Conservation (phyloP, 768 basidiomycete genomes). For the Rhodotorula toruloides region DNA sequence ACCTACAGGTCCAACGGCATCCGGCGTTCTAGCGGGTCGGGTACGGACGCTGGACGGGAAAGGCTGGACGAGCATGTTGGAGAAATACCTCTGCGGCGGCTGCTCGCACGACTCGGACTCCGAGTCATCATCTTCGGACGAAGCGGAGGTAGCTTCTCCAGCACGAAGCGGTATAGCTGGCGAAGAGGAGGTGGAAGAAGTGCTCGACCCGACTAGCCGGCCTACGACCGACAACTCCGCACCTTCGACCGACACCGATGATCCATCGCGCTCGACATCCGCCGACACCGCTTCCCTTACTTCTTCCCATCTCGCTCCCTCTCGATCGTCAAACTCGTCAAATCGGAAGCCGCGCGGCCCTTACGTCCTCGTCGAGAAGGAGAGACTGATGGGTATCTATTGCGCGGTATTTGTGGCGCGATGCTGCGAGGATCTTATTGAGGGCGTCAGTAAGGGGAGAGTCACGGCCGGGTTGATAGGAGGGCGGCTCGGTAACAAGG, state of each 20-base stretch:
- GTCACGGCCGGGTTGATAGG: slow-evolving; percentile 87
- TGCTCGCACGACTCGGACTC: slow-evolving; percentile 9
- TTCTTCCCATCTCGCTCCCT: not conserved
- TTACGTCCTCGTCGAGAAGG: slow-evolving; percentile 78
- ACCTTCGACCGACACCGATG: not conserved
- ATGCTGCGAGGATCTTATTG: slow-evolving; percentile 46
- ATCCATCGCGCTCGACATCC: not conserved
- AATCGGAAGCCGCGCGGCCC: slow-evolving; percentile 55
- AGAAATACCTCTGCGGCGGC: slow-evolving; percentile 42
- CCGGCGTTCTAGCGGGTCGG: slow-evolving; percentile 28
- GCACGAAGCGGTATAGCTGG: not conserved
- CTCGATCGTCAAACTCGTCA: not conserved
- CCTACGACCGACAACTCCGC: too few species aligned
- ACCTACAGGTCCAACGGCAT: slow-evolving; percentile 17
- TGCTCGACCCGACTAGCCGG: too few species aligned
- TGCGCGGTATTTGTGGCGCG: slow-evolving; percentile 47
- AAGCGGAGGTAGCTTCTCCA: too few species aligned
- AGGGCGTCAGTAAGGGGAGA: slow-evolving; percentile 56
- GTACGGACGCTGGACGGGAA: slow-evolving; percentile 19
- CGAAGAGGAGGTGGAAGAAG: too few species aligned
- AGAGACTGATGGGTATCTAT: slow-evolving; percentile 78
- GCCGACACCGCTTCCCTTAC: not conserved
- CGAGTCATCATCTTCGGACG: not conserved
- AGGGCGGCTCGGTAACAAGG: slow-evolving; percentile 86
- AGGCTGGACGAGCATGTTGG: slow-evolving; percentile 41